These are phyloP conservation scores for Globisporangium acanthophoron DNA, from an alignment of 352 stramenopile species.

Conservation along the genomic window DNA sequence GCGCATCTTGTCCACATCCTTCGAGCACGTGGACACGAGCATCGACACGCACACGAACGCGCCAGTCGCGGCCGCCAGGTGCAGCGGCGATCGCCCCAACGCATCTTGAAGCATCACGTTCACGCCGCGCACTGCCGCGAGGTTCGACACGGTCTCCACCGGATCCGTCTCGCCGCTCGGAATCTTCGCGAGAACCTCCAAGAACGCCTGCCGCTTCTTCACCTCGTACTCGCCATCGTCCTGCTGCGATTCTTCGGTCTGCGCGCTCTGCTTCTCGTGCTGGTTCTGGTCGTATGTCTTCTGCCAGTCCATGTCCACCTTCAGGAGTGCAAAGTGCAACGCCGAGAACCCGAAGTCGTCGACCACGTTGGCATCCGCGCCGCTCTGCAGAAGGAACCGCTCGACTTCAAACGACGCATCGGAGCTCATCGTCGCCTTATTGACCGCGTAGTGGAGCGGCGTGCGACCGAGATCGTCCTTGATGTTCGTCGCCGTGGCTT, in stretches of 20 bases:
- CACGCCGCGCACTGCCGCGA: conserved; percentile 43
- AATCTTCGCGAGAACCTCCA: conserved; percentile 33
- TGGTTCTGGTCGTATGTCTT: conserved; percentile 31
- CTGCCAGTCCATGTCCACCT: conserved; percentile 70
- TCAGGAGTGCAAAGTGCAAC: conserved; percentile 67
- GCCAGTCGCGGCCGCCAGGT: conserved; percentile 65
- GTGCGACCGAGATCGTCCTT: conserved; percentile 43
- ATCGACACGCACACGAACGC: conserved; percentile 70
- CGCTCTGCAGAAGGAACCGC: conserved; percentile 54
- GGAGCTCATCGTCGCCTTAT: conserved; percentile 52
- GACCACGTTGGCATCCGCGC: conserved; percentile 40
- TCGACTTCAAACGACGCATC: conserved; percentile 80
- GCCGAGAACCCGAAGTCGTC: conserved; percentile 55
- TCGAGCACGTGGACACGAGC: conserved; percentile 33
- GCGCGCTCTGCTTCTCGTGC: conserved; percentile 22
- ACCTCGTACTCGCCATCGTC: conserved; percentile 39
- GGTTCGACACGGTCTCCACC: conserved; percentile 71
- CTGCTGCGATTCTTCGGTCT: conserved; percentile 13
- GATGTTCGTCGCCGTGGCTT: conserved; percentile 42
- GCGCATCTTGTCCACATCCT: conserved; percentile 16
- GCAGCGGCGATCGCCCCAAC: conserved; percentile 51
- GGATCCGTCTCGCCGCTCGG: conserved; percentile 46
- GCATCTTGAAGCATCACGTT: conserved; percentile 32
- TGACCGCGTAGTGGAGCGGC: conserved; percentile 70
- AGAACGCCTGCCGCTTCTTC: conserved; percentile 42